A percentile compares a stretch with the other conserved stretches of the same genome.
Evolutionary conservation across 306 rosid species (phyloP).

Genomic region (Fagus crenata): DNA sequence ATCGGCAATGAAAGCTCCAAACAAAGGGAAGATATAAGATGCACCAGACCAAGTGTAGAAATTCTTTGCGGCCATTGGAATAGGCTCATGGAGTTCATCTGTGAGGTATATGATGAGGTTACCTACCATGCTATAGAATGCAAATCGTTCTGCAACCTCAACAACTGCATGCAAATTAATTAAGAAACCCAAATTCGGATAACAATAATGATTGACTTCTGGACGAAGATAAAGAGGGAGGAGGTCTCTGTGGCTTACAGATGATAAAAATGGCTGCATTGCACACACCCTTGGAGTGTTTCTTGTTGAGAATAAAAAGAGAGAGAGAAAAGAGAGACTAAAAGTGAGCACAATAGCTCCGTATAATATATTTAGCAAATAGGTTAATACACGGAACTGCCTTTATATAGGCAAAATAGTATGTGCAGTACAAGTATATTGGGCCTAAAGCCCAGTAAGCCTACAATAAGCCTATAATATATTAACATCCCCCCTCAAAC

Average conservation of each 20-base stretch:
- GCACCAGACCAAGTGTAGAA: conserved; percentile 53
- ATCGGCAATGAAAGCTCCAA: conserved; percentile 52
- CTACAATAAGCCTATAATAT: too few relatives aligned
- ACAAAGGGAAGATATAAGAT: conserved; percentile 41
- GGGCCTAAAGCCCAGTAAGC: too few relatives aligned
- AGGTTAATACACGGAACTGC: too few relatives aligned
- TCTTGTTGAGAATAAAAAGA: too few relatives aligned
- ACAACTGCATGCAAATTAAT: conserved; percentile 32
- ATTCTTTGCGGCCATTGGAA: conserved; percentile 34
- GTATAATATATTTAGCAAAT: too few relatives aligned
- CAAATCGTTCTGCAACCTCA: conserved; percentile 51
- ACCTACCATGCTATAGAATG: conserved; percentile 38
- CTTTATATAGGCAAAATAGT: too few relatives aligned
- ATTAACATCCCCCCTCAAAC: too few relatives aligned
- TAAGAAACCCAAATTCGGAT: not conserved
- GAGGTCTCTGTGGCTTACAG: conserved; percentile 23
- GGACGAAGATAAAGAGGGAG: not conserved
- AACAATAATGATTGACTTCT: too few relatives aligned
- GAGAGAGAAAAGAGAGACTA: too few relatives aligned
- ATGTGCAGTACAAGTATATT: too few relatives aligned
- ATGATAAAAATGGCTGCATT: conserved; percentile 54
- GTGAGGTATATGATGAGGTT: conserved; percentile 48
- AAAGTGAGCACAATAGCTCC: too few relatives aligned
- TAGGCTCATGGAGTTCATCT: conserved; percentile 28
- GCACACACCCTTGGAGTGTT: conserved; percentile 45